Conservation (phyloP, 371 early-diverging fungal genomes). For the Rhizopus arrhizus region DNA sequence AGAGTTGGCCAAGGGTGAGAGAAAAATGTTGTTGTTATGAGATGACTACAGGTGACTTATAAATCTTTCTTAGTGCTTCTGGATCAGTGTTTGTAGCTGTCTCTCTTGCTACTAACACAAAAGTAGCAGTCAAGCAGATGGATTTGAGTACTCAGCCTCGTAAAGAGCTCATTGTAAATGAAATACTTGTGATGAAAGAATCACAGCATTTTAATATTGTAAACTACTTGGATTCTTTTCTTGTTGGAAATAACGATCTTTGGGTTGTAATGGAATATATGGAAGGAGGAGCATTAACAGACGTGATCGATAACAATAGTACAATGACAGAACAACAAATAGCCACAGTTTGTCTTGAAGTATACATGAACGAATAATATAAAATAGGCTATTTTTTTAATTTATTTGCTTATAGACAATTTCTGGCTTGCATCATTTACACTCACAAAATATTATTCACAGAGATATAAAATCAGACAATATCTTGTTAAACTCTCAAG, state of each 20-base stretch:
- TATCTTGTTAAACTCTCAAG: slow-evolving; percentile 81
- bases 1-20: slow-evolving; percentile 94
- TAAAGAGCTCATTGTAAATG: slow-evolving; percentile 94
- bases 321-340: slow-evolving; percentile 91
- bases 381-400: neutral
- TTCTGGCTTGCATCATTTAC: slow-evolving; percentile 90
- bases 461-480: slow-evolving; percentile 98
- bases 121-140: slow-evolving; percentile 98
- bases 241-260: slow-evolving; percentile 79
- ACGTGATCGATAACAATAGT: slow-evolving; percentile 89
- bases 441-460: slow-evolving; percentile 90
- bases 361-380: slow-evolving; percentile 23
- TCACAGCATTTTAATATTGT: slow-evolving; percentile 94
- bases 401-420: slow-evolving; percentile 53
- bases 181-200: slow-evolving; percentile 95
- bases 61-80: slow-evolving; percentile 80
- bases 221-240: slow-evolving; percentile 89
- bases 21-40: neutral
- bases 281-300: slow-evolving; percentile 97
- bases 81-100: slow-evolving; percentile 93
- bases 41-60: neutral
- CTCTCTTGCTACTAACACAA: slow-evolving; percentile 61
- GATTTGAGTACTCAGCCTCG: slow-evolving; percentile 90
- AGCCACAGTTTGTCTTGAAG: slow-evolving; percentile 87
- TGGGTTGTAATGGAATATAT: slow-evolving; percentile 99